Base-by-base conservation (phyloP, 2,329 filamentous ascomycete species). In the Aureobasidium sp. region DNA sequence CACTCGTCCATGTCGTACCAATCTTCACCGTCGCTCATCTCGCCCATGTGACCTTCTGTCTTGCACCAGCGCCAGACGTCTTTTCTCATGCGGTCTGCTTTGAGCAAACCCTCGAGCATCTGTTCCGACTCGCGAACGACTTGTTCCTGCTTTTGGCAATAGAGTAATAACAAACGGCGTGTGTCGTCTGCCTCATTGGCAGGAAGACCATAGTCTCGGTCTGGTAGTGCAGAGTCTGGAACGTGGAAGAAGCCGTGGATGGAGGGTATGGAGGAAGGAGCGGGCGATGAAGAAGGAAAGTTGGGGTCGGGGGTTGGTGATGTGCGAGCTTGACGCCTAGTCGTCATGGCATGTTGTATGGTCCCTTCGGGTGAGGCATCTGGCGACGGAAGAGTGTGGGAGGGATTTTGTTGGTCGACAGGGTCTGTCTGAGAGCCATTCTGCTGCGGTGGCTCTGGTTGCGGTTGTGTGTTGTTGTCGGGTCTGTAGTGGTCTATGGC, bases 21-120 rank as follows among this genome's bases (percentile, higher is more conserved):
- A 72, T 95, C 90, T 77, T 95, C 90, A 12, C 89, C 89, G 71
- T 95, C 90, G 56, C 88, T 91, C 86, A 94, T 86, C 72, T 92
- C 89, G 55, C 86, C 83, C 17, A 86, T 73, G 70, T 93, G 90
- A 25, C 82, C 89, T 75, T 93, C 90, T 1, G 90, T 87, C 71
- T 91, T 90, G 67, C 86, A 82, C 87, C 88, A 91, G 67, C 84
- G 83, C 71, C 87, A 81, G 3, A 94, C 88, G 22, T 85, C 82
- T 68, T 84, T 85, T 31, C 90, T 82, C 73, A 89, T 81, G 48
- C 88, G 82, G 67, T 93, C 86, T 1, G 89, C 89, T 68, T 84
- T 83, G 64, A 91, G 78, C 58, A 95, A 79, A 1, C 89, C 88
- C 56, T 86, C 80, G 65, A 89, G 86, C 53, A 94, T 78, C 64